Evolutionary conservation across 2,329 filamentous ascomycete species (phyloP).

Genomic region (Chaetomiaceae sp.): DNA sequence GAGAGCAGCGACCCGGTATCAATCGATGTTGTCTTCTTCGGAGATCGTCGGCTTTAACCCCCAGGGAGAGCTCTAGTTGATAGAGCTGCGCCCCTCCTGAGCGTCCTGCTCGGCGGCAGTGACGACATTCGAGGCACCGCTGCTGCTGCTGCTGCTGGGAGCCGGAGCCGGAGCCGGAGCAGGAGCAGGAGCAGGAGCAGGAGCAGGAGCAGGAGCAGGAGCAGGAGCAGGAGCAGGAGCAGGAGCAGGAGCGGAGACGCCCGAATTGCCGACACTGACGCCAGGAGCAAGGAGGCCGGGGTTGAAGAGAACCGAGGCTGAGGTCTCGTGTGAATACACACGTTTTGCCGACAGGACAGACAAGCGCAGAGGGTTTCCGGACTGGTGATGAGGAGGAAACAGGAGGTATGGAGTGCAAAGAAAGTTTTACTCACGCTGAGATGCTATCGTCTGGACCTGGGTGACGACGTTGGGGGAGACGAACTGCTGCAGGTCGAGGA

Average conservation of each 20-base stretch:
- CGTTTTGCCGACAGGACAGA: constrained; percentile 11
- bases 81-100: constrained; percentile 24
- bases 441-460: constrained; percentile 33
- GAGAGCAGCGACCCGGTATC: not conserved
- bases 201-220: not conserved
- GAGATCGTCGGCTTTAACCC: not conserved
- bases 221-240: not conserved
- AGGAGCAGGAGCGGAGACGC: not conserved
- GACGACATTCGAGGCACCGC: constrained; percentile 19
- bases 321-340: constrained; percentile 26
- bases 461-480: constrained; percentile 28
- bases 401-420: too few relatives aligned
- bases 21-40: not conserved
- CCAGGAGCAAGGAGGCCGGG: constrained; percentile 9
- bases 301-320: constrained; percentile 17
- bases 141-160: not conserved
- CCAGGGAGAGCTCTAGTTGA: constrained; percentile 10
- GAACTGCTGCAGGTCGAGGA: constrained; percentile 33
- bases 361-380: not conserved
- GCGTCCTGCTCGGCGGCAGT: constrained; percentile 25
- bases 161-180: too few relatives aligned
- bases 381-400: not conserved
- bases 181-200: not conserved
- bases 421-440: constrained; percentile 21
- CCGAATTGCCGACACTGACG: not conserved